Evolutionary conservation across 139 green algal genomes (phyloP), one percentile per base, ranked within the genome.

Genomic region (Haematococcus sp.): DNA sequence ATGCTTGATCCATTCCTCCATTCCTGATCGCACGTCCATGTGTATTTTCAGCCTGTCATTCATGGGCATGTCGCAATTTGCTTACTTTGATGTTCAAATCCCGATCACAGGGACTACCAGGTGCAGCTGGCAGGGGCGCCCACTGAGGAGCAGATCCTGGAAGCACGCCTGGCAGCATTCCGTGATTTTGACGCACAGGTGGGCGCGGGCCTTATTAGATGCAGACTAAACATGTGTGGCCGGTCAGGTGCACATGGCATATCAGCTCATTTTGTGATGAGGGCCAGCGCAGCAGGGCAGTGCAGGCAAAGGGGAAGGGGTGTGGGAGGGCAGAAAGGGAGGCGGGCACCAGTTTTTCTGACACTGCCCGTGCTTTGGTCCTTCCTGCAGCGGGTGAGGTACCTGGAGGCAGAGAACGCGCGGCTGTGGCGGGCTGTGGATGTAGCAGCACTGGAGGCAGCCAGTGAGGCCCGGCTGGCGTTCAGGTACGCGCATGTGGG

Each of bases 101-200:
- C n/a, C n/a, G n/a, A n/a, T n/a, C n/a, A n/a, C 28, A 70, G 74
- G 63, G 87, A 97, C 78, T 95, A 89, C 60, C n/a, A 52, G 32
- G 46, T 97, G 55, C 31, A 52, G 23, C 82, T 97, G 58, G 55
- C 71, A 9, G 83, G 76, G 9, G 87, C 83, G 0, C 76, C 76
- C n/a, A 90, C 81, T 1, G 87, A 93, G 75, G 75, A 90, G 65
- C 76, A 94, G 68, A 56, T 96, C 3, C 60, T 86, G 60, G 79
- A 88, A 65, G 69, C 72, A 31, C 70, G 86, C 0, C 68, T 84
- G 31, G 73, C 73, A 28, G 70, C 70, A 1, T 82, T 75, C 70
- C 66, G 44, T 27, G 79, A 49, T 11, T 49, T 67, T 46, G 76
- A 76, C 20, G 75, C 56, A 33, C 68, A 66, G 28, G 56, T 64